A percentile compares a stretch with the other conserved stretches of the same genome.
Conservation (phyloP, 2,329 filamentous ascomycete species). For the Apiospora arundinis region DNA sequence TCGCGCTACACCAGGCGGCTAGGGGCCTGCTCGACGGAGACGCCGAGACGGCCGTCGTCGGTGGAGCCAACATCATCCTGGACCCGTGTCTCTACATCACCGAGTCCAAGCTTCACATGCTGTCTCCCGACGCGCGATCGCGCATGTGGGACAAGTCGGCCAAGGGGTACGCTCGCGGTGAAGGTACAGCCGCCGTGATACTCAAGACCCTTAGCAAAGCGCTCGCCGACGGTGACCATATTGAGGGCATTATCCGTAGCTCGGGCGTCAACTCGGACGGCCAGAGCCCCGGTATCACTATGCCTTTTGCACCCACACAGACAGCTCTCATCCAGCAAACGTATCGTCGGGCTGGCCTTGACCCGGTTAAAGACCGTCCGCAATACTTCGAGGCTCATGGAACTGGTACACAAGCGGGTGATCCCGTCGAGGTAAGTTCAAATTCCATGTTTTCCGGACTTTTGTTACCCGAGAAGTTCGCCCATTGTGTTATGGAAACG, state of each 20-base stretch:
- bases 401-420: too few relatives aligned
- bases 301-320: too few relatives aligned
- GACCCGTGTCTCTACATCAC: constrained; percentile 13
- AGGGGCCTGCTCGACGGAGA: too few relatives aligned
- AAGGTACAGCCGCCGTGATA: constrained; percentile 50
- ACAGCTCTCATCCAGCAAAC: too few relatives aligned
- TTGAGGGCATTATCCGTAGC: constrained; percentile 44
- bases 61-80: constrained; percentile 26
- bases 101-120: constrained; percentile 31
- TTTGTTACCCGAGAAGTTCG: too few relatives aligned
- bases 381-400: constrained; percentile 38
- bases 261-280: constrained; percentile 49
- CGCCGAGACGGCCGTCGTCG: too few relatives aligned
- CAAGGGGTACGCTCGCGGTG: constrained; percentile 55
- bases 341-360: too few relatives aligned
- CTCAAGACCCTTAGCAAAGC: constrained; percentile 51
- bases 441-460: too few relatives aligned
- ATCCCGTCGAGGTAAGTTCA: too few relatives aligned
- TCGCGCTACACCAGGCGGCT: too few relatives aligned
- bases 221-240: constrained; percentile 45
- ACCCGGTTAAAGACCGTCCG: too few relatives aligned
- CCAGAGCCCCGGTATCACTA: constrained; percentile 49
- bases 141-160: constrained; percentile 44
- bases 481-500: too few relatives aligned
- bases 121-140: constrained; percentile 35